Percentiles rank a stretch among this genome's conserved stretches.
These are phyloP conservation scores for Aspergillus pseudonomiae DNA, from an alignment of 2,329 filamentous ascomycete species.

Conservation along the genomic window DNA sequence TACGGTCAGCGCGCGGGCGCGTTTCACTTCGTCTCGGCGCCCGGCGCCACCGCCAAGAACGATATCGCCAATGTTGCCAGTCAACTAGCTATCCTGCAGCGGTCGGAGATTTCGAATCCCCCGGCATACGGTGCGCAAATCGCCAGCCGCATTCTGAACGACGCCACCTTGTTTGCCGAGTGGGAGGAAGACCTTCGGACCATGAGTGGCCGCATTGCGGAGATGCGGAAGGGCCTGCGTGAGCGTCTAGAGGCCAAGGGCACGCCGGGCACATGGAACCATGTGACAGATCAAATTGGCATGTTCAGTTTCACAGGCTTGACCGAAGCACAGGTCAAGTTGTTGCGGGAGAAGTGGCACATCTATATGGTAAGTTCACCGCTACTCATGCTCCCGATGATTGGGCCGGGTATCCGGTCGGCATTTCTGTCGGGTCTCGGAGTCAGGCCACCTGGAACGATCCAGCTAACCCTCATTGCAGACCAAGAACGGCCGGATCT, in stretches of 20 bases:
- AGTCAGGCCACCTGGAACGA: background rate
- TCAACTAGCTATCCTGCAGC: constrained; percentile 91
- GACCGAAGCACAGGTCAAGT: constrained; percentile 51
- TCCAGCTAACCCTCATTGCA: constrained; percentile 21
- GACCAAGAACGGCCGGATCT: constrained; percentile 97
- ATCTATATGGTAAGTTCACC: constrained; percentile 48
- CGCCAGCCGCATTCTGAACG: constrained; percentile 81
- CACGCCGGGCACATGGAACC: constrained; percentile 91
- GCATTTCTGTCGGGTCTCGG: constrained; percentile 2
- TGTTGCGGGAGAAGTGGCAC: constrained; percentile 52
- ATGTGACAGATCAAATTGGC: constrained; percentile 98
- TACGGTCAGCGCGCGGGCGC: constrained; percentile 96
- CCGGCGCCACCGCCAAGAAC: constrained; percentile 66
- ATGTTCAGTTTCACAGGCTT: constrained; percentile 88
- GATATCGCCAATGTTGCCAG: constrained; percentile 70
- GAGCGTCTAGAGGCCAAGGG: constrained; percentile 79
- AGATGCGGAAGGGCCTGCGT: constrained; percentile 81
- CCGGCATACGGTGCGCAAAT: constrained; percentile 93
- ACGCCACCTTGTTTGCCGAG: constrained; percentile 76
- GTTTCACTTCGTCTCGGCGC: constrained; percentile 87
- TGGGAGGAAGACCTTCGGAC: constrained; percentile 91
- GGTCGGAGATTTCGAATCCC: constrained; percentile 96
- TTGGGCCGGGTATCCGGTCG: background rate
- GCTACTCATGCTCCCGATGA: background rate
- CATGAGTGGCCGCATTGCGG: constrained; percentile 94